These are phyloP conservation scores for Pseudogymnoascus pannorum DNA, from an alignment of 2,329 filamentous ascomycete genomes.

Conservation along the genomic window DNA sequence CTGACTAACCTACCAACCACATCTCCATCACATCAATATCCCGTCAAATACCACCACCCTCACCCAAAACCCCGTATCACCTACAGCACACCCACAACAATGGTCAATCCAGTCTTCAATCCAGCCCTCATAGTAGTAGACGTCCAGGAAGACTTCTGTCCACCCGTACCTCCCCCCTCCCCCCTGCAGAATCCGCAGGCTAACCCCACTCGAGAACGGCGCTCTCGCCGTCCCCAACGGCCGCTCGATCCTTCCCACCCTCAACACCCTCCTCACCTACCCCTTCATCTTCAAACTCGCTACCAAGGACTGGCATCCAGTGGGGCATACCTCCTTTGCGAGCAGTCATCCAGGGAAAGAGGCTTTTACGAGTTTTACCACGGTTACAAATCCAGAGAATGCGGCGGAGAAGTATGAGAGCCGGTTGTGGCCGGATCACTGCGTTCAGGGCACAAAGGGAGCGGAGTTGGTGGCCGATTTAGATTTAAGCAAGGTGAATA, in stretches of 20 bases:
- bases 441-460: conserved; percentile 67
- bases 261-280: conserved; percentile 68
- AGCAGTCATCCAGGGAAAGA: conserved; percentile 59
- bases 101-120: conserved; percentile 28
- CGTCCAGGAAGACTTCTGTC: conserved; percentile 91
- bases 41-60: not conserved
- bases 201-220: conserved; percentile 55
- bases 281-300: conserved; percentile 71
- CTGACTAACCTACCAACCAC: too few species aligned
- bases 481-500: conserved; percentile 49
- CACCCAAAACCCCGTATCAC: not conserved
- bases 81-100: conserved; percentile 6
- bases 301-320: conserved; percentile 89
- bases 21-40: not conserved
- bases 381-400: conserved; percentile 61
- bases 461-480: conserved; percentile 69
- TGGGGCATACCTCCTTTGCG: too few species aligned
- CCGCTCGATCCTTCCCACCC: conserved; percentile 57
- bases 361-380: conserved; percentile 59
- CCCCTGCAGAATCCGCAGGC: too few species aligned
- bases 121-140: conserved; percentile 72
- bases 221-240: conserved; percentile 74
- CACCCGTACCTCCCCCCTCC: conserved; percentile 56
- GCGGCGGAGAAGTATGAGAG: conserved; percentile 55
- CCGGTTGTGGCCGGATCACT: conserved; percentile 84